Evolutionary conservation across 1,284 basidiomycete species (phyloP).

Genomic region (Fomitopsis pinicola): DNA sequence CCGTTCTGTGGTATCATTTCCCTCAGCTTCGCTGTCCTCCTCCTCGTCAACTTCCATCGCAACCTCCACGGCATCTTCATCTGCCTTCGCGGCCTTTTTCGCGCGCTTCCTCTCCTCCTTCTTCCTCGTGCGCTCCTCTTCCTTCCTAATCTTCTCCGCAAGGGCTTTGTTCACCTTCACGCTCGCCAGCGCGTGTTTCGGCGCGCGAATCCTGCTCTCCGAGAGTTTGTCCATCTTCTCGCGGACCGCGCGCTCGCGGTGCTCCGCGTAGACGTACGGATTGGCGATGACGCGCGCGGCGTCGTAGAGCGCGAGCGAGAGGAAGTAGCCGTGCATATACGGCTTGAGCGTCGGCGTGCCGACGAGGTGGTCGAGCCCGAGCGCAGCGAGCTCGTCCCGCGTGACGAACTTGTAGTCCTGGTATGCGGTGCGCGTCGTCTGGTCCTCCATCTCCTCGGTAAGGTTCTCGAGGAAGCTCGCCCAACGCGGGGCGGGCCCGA

Average conservation of each 20-base stretch:
- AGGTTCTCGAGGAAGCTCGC: constrained; percentile 97
- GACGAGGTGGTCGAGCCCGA: constrained; percentile 91
- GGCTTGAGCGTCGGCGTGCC: constrained; percentile 95
- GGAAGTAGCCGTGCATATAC: constrained; percentile 99
- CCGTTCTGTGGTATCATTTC: constrained; percentile 32
- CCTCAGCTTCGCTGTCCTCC: constrained; percentile 33
- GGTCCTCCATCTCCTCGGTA: constrained; percentile 96
- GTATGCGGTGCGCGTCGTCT: constrained; percentile 74
- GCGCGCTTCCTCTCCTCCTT: constrained; percentile 58
- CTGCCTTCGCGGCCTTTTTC: constrained; percentile 36
- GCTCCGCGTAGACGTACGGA: constrained; percentile 93
- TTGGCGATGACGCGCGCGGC: constrained; percentile 94
- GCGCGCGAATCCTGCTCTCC: constrained; percentile 86
- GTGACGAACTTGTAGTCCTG: constrained; percentile 99
- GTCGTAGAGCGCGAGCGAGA: constrained; percentile 94
- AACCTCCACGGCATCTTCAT: constrained; percentile 39
- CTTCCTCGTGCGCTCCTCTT: constrained; percentile 67
- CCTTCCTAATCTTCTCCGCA: constrained; percentile 80
- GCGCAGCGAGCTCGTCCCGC: constrained; percentile 78
- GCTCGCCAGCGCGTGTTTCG: constrained; percentile 45
- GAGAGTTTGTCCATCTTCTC: constrained; percentile 92
- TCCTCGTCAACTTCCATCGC: constrained; percentile 11
- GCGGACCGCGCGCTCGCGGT: constrained; percentile 83
- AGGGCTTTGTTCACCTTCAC: constrained; percentile 93
- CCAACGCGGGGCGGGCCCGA: constrained; percentile 97